A percentile compares a stretch with the other conserved stretches of the same genome.
phyloP scores from a whole-genome alignment of 768 basidiomycete genomes.

The Leucosporidium creatinivorum region DNA sequence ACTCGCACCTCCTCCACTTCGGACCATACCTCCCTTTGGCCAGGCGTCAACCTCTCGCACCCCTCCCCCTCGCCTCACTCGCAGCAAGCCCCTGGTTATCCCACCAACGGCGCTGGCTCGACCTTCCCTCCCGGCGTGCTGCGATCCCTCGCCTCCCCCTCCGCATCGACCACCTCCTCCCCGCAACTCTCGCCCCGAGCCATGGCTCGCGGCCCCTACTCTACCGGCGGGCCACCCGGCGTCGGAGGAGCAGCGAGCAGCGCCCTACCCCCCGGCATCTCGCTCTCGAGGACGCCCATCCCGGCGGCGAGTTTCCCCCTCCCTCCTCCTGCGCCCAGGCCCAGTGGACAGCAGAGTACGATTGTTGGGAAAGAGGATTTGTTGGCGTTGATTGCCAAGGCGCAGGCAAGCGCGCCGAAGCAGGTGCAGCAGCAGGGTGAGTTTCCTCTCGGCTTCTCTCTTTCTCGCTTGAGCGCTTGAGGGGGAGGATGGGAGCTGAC shows the following conservation, averaged over 20 bases:
- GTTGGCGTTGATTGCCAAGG: slow-evolving; percentile 27
- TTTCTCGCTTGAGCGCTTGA: background rate
- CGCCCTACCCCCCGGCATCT: slow-evolving; percentile 21
- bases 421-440: slow-evolving; percentile 10
- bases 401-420: slow-evolving; percentile 25
- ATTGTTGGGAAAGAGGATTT: slow-evolving; percentile 30
- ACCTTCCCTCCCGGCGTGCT: slow-evolving; percentile 25
- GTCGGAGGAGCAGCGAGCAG: slow-evolving; percentile 6
- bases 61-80: background rate
- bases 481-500: background rate
- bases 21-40: background rate
- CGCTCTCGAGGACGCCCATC: slow-evolving; percentile 16
- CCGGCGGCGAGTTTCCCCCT: slow-evolving; percentile 32
- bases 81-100: slow-evolving; percentile 19
- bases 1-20: background rate
- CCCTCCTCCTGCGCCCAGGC: slow-evolving; percentile 26
- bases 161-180: slow-evolving; percentile 15
- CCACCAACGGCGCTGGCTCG: slow-evolving; percentile 1
- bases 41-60: slow-evolving; percentile 3
- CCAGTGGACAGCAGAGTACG: slow-evolving; percentile 3
- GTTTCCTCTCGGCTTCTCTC: background rate
- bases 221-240: slow-evolving; percentile 13
- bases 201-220: background rate
- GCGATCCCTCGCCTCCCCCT: slow-evolving; percentile 19
- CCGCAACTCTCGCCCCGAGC: slow-evolving; percentile 25